phyloP scores from a whole-genome alignment of 78 protist species.

The Mantamonas sphyraenae region DNA sequence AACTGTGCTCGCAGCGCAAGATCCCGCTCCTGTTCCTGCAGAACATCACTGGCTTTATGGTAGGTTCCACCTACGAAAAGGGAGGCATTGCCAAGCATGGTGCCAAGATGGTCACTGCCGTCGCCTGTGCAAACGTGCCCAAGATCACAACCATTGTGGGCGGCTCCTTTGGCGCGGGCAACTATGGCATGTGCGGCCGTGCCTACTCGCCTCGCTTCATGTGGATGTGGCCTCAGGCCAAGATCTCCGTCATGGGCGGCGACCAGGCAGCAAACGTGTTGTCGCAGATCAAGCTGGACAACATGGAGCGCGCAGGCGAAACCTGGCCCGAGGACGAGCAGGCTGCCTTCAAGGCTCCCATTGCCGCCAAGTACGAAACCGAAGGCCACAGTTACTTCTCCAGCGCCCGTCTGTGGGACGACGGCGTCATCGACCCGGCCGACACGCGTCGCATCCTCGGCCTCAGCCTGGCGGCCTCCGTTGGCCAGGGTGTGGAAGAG shows the following conservation, averaged over 20 bases:
- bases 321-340: conserved; percentile 55
- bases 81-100: conserved; percentile 93
- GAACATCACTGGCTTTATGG: conserved; percentile 97
- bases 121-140: conserved; percentile 88
- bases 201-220: conserved; percentile 80
- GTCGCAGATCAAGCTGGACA: conserved; percentile 28
- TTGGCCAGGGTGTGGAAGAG: conserved; percentile 51
- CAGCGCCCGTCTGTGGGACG: conserved; percentile 93
- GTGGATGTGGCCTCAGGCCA: conserved; percentile 94
- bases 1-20: conserved; percentile 82
- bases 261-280: conserved; percentile 85
- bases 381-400: conserved; percentile 81
- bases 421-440: conserved; percentile 88
- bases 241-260: conserved; percentile 96
- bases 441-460: conserved; percentile 70
- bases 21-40: conserved; percentile 92
- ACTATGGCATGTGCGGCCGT: conserved; percentile 97
- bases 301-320: conserved; percentile 2
- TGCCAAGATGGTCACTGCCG: conserved; percentile 95
- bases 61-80: conserved; percentile 75
- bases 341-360: conserved; percentile 39
- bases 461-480: conserved; percentile 56
- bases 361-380: conserved; percentile 61
- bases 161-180: conserved; percentile 95
- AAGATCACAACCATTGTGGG: conserved; percentile 91